Evolutionary conservation across 1,139 yeast species (phyloP).

Genomic region (Zygosaccharomyces pseudobailii): DNA sequence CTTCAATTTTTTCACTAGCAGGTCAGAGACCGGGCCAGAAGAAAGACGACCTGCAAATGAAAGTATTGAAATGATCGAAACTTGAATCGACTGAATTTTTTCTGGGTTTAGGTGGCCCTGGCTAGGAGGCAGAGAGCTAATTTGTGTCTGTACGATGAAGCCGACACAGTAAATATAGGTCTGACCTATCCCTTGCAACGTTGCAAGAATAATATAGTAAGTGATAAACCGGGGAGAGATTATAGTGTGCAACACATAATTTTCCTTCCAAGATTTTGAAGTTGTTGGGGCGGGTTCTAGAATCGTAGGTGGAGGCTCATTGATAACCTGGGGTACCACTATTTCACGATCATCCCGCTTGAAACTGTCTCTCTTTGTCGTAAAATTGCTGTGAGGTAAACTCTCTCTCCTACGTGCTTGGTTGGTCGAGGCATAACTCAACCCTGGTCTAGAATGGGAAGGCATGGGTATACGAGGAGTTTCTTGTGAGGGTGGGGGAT

Average conservation of each 20-base stretch:
- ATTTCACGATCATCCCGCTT: conserved; percentile 6
- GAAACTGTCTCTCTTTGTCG: conserved; percentile 6
- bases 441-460: conserved; percentile 3
- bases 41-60: conserved; percentile 65
- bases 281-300: too few relatives aligned
- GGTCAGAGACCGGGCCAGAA: conserved; percentile 66
- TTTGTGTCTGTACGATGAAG: conserved; percentile 56
- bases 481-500: background rate
- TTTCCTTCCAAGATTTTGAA: conserved; percentile 13
- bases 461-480: conserved; percentile 4
- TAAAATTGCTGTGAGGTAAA: background rate
- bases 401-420: conserved; percentile 8
- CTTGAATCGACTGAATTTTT: conserved; percentile 62
- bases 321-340: background rate
- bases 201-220: conserved; percentile 53
- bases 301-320: background rate
- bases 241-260: conserved; percentile 16
- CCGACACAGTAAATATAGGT: conserved; percentile 76
- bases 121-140: conserved; percentile 29
- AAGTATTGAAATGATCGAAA: conserved; percentile 61
- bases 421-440: conserved; percentile 8
- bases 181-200: conserved; percentile 70
- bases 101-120: conserved; percentile 29
- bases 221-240: conserved; percentile 38
- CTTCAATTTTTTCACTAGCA: conserved; percentile 46